Evolutionary conservation across 1,139 yeast species (phyloP).

Genomic region (Geotrichum reessii): DNA sequence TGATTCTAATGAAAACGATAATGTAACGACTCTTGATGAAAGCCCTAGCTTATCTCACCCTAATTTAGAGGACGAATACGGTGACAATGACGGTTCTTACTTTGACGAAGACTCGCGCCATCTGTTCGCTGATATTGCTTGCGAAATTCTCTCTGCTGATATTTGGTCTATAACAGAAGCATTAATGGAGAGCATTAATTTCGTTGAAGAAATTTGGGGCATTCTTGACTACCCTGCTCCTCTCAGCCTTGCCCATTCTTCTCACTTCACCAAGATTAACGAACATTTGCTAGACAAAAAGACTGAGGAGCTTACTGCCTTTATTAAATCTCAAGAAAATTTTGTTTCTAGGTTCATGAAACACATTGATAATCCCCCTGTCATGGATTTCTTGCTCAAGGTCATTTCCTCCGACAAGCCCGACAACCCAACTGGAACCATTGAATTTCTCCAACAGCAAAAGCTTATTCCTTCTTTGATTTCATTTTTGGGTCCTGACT

Average conservation of each 20-base stretch:
- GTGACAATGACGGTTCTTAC: conserved; percentile 22
- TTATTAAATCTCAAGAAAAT: conserved; percentile 58
- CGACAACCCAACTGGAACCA: conserved; percentile 70
- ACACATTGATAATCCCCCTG: conserved; percentile 78
- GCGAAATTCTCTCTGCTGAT: conserved; percentile 86
- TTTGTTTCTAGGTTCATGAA: conserved; percentile 66
- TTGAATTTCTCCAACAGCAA: conserved; percentile 63
- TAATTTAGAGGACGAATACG: conserved; percentile 14
- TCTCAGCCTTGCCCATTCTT: conserved; percentile 68
- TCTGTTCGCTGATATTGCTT: conserved; percentile 78
- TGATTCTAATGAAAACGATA: conserved; percentile 13
- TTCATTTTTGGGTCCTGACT: conserved; percentile 52
- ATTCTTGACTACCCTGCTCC: conserved; percentile 62
- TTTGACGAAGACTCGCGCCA: conserved; percentile 38
- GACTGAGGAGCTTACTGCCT: conserved; percentile 71
- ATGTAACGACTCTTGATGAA: conserved; percentile 14
- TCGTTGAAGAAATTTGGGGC: conserved; percentile 71
- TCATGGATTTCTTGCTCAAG: conserved; percentile 75
- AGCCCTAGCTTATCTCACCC: conserved; percentile 22
- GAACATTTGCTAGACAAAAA: conserved; percentile 91
- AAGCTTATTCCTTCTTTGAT: conserved; percentile 54
- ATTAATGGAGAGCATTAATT: conserved; percentile 66
- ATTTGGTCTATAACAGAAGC: conserved; percentile 94
- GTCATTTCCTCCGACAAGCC: conserved; percentile 76
- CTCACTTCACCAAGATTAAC: conserved; percentile 89